Base-by-base conservation (phyloP, 179 eudicot species). In the Silene coronaria region DNA sequence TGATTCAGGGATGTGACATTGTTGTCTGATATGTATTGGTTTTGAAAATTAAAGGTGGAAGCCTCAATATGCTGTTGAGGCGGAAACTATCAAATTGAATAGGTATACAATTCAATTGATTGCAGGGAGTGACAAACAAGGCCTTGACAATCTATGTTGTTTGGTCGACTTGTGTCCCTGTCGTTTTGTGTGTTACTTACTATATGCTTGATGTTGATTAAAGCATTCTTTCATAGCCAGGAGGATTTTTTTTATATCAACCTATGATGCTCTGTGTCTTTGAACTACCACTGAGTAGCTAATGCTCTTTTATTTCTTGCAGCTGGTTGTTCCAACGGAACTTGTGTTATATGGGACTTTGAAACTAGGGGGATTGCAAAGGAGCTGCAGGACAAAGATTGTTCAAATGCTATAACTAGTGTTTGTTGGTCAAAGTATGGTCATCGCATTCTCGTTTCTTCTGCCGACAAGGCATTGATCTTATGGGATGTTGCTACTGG, bases 301-400 rank as follows among this genome's bases (percentile, higher is more conserved):
- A 57, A 45, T 48, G 6, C 73, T 51, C n/a, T n/a, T n/a, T n/a
- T 79, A 11, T 48, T 64, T 76, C 74, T 34, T 30, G 76, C 82
- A 95, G 97, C 99, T 86, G 99, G 99, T 45, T 96, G 99, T 83
- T 84, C 90, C 32, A 91, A 96, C 78, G 99, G 99, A 80, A 91
- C 90, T 80, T 93, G 97, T 82, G 79, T 96, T 59, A 85, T 96
- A 71, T 96, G 99, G 99, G 99, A 96, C 83, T 93, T 89, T 67
- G 89, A 85, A 83, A 93, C 97, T 46, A 82, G 97, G 74, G 97
- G 91, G 38, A 87, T 96, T 79, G 89, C 93, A 9, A 91, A 87
- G 85, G 96, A 86, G 82, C 90, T 96, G 5, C 85, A 78, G 57
- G 97, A 96, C 55, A 85, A 89, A 75, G 93, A 91, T 38, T 88